Evolutionary conservation across 164 flowering plant species (phyloP), one percentile per base, ranked within the genome.

Genomic region (Sedum album): DNA sequence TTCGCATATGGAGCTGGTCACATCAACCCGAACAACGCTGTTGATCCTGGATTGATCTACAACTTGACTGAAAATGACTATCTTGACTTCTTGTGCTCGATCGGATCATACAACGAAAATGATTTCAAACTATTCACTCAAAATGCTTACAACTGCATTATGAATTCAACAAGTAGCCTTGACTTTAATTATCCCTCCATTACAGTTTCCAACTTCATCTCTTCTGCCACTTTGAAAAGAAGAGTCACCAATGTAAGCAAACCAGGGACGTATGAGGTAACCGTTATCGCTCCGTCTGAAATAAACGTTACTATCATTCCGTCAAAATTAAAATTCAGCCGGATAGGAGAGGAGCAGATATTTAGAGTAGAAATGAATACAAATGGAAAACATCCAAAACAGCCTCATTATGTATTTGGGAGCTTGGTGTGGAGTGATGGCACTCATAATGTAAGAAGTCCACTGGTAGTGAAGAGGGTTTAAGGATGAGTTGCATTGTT

Each of bases 1-100:
- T 63, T 63, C 14, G 41, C 8, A 15, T 63, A 63, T 25, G 66
- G 66, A 20, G 66, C 66, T 20, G 66, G 66, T 5, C 66, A 63
- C 11, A 33, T 63, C n/a, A 63, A 36, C 25, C 66, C 66, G 7
- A 63, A 63, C 39, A 11, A 30, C 2, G 38, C 41, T 2, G 42
- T 25, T 17, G 11, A 14, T 3, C 38, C 66, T 9, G 41, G 66
- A 9, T 15, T 55, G 15, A 26, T 55, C 14, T 55, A 55, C 31
- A 25, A 55, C 31, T 1, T 55, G 4, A 55, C 60, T 7, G 60
- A 55, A 13, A 26, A 25, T 6, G 60, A 55, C 31, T 55, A 63
- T 20, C 66, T 36, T 9, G 66, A 63, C 41, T 63, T 18, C 66
- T 36, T 63, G 23, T 20, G 41, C 38, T 4, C 66, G 8, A 23